Conservation (phyloP, 164 flowering plant species). For the Macadamia tetraphylla region DNA sequence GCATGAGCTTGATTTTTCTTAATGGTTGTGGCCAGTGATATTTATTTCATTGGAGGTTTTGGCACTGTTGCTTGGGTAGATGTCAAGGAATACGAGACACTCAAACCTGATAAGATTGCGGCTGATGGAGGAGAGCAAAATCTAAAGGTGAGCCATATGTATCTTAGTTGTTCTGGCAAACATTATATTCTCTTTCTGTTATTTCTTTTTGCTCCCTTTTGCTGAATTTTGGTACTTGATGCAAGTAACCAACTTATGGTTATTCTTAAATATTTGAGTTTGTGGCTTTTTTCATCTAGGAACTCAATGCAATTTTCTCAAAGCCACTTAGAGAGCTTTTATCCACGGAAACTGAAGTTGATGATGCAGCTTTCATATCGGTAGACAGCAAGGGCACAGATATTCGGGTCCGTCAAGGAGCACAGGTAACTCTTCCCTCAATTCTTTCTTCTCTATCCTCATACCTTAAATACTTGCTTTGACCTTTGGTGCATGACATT, state of each 20-base stretch:
- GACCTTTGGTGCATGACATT: no score
- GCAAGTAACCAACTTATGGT: neutral
- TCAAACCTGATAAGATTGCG: conserved; percentile 91
- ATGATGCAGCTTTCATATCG: conserved; percentile 95
- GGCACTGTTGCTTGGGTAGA: conserved; percentile 99
- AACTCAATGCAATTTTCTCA: conserved; percentile 86
- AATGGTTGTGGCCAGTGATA: conserved; percentile 54
- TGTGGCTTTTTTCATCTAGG: conserved; percentile 33
- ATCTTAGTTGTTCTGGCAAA: neutral
- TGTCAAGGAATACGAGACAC: conserved; percentile 82
- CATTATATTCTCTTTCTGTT: neutral
- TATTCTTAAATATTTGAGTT: neutral
- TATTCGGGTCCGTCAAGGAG: conserved; percentile 94
- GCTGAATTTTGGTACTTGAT: neutral
- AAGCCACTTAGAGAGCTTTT: conserved; percentile 80
- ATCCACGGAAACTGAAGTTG: conserved; percentile 74
- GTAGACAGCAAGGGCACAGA: conserved; percentile 94
- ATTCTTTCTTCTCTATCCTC: no score
- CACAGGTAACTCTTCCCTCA: conserved; percentile 54
- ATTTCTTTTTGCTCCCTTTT: neutral
- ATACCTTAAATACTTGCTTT: no score
- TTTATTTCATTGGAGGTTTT: conserved; percentile 97
- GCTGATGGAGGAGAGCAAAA: conserved; percentile 93
- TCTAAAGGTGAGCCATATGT: conserved; percentile 53
- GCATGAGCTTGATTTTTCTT: conserved; percentile 7